Percentiles rank a stretch among this genome's conserved stretches.
These are phyloP conservation scores for Linnemannia schmuckeri DNA, from an alignment of 192 early-diverging fungal genomes.

Conservation along the genomic window DNA sequence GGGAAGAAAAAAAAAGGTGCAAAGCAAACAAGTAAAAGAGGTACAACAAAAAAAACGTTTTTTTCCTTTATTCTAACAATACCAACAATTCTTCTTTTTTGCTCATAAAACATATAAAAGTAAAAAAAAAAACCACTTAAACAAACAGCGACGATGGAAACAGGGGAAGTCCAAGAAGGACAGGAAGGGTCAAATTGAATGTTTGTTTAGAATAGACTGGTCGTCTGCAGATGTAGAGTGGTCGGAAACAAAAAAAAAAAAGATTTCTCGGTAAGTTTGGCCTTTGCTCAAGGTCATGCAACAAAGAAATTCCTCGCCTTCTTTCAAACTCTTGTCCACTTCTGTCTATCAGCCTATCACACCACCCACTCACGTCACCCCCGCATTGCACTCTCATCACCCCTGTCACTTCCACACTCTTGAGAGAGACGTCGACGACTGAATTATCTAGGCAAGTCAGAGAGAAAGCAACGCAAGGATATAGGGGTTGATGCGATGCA, in stretches of 20 bases:
- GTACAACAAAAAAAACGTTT: background rate
- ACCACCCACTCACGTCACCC: background rate
- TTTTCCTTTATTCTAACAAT: background rate
- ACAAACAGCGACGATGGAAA: too few relatives aligned
- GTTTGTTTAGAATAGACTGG: background rate
- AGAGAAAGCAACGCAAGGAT: background rate
- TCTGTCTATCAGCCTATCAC: background rate
- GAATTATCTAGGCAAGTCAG: background rate
- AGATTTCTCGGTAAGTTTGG: conserved; percentile 40
- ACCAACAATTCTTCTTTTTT: too few relatives aligned
- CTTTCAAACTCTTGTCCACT: conserved; percentile 4
- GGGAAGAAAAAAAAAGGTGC: background rate
- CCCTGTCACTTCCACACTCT: background rate
- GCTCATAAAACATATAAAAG: too few relatives aligned
- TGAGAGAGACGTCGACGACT: background rate
- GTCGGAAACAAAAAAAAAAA: background rate
- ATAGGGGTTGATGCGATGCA: background rate
- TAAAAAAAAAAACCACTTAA: background rate
- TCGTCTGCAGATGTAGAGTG: background rate
- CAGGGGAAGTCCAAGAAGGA: too few relatives aligned
- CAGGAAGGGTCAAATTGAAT: too few relatives aligned
- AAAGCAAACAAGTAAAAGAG: background rate
- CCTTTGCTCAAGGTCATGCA: background rate
- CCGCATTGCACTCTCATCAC: background rate
- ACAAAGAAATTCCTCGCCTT: conserved; percentile 42